phyloP scores from a whole-genome alignment of 176 grass and related monocot species.

The Zea luxurians region DNA sequence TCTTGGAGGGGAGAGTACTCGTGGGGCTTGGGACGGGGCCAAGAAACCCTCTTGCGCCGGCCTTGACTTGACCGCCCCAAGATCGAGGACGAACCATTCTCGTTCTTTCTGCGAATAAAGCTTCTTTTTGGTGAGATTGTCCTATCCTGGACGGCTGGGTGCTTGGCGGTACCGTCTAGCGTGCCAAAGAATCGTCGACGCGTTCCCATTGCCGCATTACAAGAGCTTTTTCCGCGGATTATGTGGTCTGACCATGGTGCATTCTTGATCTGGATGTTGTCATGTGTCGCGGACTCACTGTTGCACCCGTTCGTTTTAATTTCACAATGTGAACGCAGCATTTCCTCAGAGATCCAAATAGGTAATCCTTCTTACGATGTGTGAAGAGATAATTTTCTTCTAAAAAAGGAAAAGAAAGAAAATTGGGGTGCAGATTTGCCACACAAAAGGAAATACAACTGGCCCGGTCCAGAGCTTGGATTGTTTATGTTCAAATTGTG shows the following conservation, averaged over 20 bases:
- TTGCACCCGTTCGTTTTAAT: neutral
- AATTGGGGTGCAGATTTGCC: neutral
- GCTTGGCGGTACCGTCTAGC: neutral
- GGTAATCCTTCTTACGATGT: neutral
- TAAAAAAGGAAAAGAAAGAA: neutral
- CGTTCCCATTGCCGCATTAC: neutral
- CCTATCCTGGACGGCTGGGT: neutral
- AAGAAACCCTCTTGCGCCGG: neutral
- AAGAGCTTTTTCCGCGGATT: neutral
- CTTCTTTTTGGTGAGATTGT: neutral
- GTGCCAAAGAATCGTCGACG: neutral
- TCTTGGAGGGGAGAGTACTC: constrained; percentile 14
- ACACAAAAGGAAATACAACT: no score
- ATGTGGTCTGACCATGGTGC: neutral
- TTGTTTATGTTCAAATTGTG: neutral
- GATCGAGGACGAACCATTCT: neutral
- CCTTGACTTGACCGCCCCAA: neutral
- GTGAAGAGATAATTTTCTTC: neutral
- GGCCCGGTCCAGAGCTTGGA: neutral
- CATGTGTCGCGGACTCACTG: neutral
- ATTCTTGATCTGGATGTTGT: neutral
- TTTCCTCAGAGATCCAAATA: constrained; percentile 2
- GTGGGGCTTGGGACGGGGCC: neutral
- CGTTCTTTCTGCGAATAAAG: constrained; percentile 15
- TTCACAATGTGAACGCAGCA: neutral